Base-by-base conservation (phyloP, 2,329 filamentous ascomycete genomes). In the Phialemonium atrogriseum region DNA sequence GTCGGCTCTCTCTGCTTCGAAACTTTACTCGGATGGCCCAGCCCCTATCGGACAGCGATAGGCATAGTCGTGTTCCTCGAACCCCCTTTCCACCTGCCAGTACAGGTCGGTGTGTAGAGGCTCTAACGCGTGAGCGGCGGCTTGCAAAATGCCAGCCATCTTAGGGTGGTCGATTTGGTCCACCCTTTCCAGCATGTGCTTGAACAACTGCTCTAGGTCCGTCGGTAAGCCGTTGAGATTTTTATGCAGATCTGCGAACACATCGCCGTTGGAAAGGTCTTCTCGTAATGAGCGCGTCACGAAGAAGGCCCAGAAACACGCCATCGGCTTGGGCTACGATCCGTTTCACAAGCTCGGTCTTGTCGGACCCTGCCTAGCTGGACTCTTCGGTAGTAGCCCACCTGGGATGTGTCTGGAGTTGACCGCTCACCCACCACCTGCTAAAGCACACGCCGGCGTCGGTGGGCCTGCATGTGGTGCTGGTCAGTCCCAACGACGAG, bases 261-360 rank as follows among this genome's bases (percentile, higher is more conserved):
- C 3, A 21, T 13, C 1, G n/a, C n/a, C n/a, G n/a, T n/a, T n/a
- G n/a, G n/a, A n/a, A n/a, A 49, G 27, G 2, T 43, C 46, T 12
- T 38, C 33, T 1, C 38, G n/a, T 4, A 50, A 32, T 3, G 35
- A 36, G 5, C 33, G 32, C 7, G 41, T 36, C 3, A 48, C 47
- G 1, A 49, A 36, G 11, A 33, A 41, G 2, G 55, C 44, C 54
- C 54, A 57, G 7, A 58, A 58, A 57, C 1, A 58, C 54, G 0
- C 54, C 54, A 9, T 53, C 46, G 0, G 54, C 45, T 6, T 34
- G 44, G 3, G 47, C 37, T 2, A 49, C 41, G 1, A 46, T 42
- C 0, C 33, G 34, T 25, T 11, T 40, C 24, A 18, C 29, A 5
- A 39, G 18, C 18, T n/a, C n/a, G n/a, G n/a, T n/a, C n/a, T n/a